phyloP scores from a whole-genome alignment of 352 stramenopile genomes.

The Poterioochromonas sp. region DNA sequence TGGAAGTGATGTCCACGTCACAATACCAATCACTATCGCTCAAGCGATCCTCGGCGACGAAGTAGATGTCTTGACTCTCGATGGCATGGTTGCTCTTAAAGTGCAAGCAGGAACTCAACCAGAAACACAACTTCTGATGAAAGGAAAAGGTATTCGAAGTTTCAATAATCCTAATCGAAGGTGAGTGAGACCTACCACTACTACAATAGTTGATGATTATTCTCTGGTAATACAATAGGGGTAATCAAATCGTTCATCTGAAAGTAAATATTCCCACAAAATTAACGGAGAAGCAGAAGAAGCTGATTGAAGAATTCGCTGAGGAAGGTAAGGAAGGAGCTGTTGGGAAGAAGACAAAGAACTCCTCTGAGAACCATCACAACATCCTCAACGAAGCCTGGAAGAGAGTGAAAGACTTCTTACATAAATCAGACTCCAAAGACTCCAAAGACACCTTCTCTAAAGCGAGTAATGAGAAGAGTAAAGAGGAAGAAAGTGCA shows the following conservation, averaged over 20 bases:
- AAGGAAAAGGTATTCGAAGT: constrained; percentile 81
- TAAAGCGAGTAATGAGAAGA: no score
- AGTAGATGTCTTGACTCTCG: constrained; percentile 90
- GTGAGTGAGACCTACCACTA: no score
- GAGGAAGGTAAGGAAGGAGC: no score
- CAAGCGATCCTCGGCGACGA: constrained; percentile 81
- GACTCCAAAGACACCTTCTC: no score
- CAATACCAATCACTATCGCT: constrained; percentile 80
- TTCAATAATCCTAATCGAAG: constrained; percentile 17
- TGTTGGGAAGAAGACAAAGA: constrained; percentile 35
- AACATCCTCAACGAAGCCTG: neutral
- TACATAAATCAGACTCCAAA: no score
- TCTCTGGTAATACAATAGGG: constrained; percentile 50
- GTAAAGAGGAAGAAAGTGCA: no score
- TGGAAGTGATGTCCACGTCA: constrained; percentile 82
- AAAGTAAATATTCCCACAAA: constrained; percentile 88
- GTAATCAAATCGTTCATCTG: constrained; percentile 91
- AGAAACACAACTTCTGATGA: constrained; percentile 72
- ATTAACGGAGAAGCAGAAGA: constrained; percentile 81
- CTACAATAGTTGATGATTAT: neutral
- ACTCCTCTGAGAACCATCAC: neutral
- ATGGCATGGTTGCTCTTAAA: constrained; percentile 92
- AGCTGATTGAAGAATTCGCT: constrained; percentile 88
- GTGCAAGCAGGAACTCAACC: constrained; percentile 86
- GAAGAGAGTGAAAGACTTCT: neutral